A percentile compares a stretch with the other conserved stretches of the same genome.
These are phyloP conservation scores for Canariomyces notabilis DNA, from an alignment of 2,329 filamentous ascomycete genomes.

Conservation along the genomic window DNA sequence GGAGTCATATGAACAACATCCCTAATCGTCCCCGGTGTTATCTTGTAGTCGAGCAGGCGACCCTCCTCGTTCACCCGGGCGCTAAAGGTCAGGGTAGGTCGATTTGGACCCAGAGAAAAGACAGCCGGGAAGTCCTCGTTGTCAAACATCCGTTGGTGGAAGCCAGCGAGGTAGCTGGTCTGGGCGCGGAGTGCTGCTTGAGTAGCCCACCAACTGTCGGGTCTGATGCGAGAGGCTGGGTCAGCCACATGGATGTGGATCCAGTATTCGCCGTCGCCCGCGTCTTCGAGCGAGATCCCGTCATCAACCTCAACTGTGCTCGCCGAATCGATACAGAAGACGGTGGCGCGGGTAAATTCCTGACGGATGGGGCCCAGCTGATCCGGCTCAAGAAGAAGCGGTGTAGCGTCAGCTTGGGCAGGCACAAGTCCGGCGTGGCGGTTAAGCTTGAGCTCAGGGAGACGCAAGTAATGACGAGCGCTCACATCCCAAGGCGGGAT, in stretches of 20 bases:
- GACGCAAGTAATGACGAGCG: constrained; percentile 54
- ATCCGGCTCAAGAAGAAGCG: constrained; percentile 35
- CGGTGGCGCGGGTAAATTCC: constrained; percentile 53
- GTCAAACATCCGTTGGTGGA: constrained; percentile 55
- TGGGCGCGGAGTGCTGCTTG: constrained; percentile 57
- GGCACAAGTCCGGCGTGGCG: constrained; percentile 39
- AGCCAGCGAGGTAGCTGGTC: constrained; percentile 56
- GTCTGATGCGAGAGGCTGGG: constrained; percentile 63
- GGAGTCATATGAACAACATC: constrained; percentile 56
- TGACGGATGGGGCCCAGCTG: constrained; percentile 47
- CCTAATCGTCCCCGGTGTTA: constrained; percentile 49
- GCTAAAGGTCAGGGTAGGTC: constrained; percentile 58
- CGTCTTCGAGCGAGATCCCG: constrained; percentile 64
- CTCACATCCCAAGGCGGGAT: constrained; percentile 67
- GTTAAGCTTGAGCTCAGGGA: constrained; percentile 44
- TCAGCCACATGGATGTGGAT: constrained; percentile 75
- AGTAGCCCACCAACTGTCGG: constrained; percentile 52
- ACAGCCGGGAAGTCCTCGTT: constrained; percentile 41
- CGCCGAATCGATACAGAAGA: constrained; percentile 69
- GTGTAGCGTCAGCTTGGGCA: constrained; percentile 12
- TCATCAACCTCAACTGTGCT: constrained; percentile 71
- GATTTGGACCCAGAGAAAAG: constrained; percentile 50
- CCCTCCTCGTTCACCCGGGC: constrained; percentile 51
- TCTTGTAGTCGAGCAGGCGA: constrained; percentile 47
- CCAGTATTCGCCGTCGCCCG: constrained; percentile 58